Evolutionary conservation across 371 early-diverging fungal genomes (phyloP).

Genomic region (Mucor sp.): DNA sequence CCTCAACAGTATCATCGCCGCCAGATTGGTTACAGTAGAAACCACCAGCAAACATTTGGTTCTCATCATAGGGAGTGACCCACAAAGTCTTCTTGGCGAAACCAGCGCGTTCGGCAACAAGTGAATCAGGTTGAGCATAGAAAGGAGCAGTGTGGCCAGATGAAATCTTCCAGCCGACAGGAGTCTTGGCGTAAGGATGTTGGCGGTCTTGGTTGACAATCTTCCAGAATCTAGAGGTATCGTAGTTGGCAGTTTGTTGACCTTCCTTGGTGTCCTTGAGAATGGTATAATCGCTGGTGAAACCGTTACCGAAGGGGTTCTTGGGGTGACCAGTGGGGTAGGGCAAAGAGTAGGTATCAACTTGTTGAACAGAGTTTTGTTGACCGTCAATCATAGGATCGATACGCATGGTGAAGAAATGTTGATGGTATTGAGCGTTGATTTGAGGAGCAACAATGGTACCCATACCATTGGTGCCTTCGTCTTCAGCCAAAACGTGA

Average conservation of each 20-base stretch:
- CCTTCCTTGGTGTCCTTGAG: constrained; percentile 45
- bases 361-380: constrained; percentile 44
- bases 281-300: constrained; percentile 31
- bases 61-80: constrained; percentile 55
- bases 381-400: constrained; percentile 58
- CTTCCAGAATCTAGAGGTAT: constrained; percentile 52
- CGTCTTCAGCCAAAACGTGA: constrained; percentile 54
- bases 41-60: constrained; percentile 57
- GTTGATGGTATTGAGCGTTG: constrained; percentile 57
- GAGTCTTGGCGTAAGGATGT: constrained; percentile 47
- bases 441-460: constrained; percentile 54
- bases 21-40: constrained; percentile 55
- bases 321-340: constrained; percentile 51
- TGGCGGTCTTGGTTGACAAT: constrained; percentile 44
- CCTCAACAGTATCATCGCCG: constrained; percentile 36
- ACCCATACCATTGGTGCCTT: constrained; percentile 49
- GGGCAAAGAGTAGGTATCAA: constrained; percentile 35
- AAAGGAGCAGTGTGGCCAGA: constrained; percentile 40
- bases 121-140: constrained; percentile 45
- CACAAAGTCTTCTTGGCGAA: constrained; percentile 54
- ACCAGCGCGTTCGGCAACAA: constrained; percentile 52
- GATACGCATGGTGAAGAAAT: constrained; percentile 58
- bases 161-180: constrained; percentile 52
- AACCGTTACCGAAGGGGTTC: constrained; percentile 50
- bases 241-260: constrained; percentile 29